Base-by-base conservation (phyloP, 352 stramenopile genomes). In the Globisporangium nunn region DNA sequence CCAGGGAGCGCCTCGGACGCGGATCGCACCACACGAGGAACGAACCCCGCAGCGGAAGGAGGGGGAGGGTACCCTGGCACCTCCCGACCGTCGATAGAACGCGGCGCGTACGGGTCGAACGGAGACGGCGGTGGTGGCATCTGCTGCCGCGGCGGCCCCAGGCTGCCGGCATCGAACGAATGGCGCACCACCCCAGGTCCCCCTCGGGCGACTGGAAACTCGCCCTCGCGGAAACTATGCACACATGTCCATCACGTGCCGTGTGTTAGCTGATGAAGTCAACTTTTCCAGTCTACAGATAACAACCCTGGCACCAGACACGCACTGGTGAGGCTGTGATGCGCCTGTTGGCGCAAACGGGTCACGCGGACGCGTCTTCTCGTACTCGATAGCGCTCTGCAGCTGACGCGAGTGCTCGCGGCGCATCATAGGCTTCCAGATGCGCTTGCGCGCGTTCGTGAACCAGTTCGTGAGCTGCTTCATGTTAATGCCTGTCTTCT, bases 401-500 rank as follows among this genome's bases (percentile, higher is more conserved):
- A 93, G 46, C 62, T 93, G 81, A 0, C 79, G 75, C 47, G 82
- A 90, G 67, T 92, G 81, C 52, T 93, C 79, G 23, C 82, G 80
- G 6, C 80, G 78, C 81, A 92, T 94, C 81, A 94, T 92, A 48
- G 85, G 85, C 52, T 93, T 93, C 86, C 86, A 95, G 52, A 95
- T 92, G 50, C 86, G 82, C 56, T 95, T 95, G 41, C 86, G 78
- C 1, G 82, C 85, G 63, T 95, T 95, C 11, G 86, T 95, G 56
- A 95, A 94, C 86, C 86, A 95, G 53, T 95, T 93, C 3, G 85
- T 96, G 48, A 96, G 80, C 69, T 96, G 86, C 67, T 93, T 94
- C 85, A 94, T 93, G 63, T 88, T 93, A 60, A 96, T 91, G 30
- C 82, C 85, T 12, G 86, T 93, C 74, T 91, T 89, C 69, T 90